Base-by-base conservation (phyloP, 2,329 filamentous ascomycete species). In the Neodidymelliopsis sp. region DNA sequence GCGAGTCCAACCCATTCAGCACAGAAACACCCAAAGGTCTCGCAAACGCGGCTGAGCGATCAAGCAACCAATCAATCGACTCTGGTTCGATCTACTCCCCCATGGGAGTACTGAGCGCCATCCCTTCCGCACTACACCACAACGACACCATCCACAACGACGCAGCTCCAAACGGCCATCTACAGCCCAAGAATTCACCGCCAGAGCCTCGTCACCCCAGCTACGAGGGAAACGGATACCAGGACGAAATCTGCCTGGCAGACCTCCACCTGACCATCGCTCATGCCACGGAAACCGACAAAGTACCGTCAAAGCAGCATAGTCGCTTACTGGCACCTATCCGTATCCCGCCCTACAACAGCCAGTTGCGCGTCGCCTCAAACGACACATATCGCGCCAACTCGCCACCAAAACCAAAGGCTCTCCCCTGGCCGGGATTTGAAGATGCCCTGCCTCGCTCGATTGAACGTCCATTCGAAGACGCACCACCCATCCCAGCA, bases 141-240 rank as follows among this genome's bases (percentile, higher is more conserved):
- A 28, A 40, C 1, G 16, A n/a, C 13, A 15, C 3, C 6, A 35
- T 3, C 1, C 2, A 2, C 4, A 22, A 28, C 3, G 25, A 38
- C 12, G 18, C 27, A 3, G 18, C 27, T 11, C 39, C 34, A 15
- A 15, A 20, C 6, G 8, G 2, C 8, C 1, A 27, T 23, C 12
- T 53, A 12, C 19, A 23, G 2, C 11, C 28, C 11, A 39, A 52
- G 10, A 50, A 30, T 8, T 49, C 43, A 9, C 24, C 19, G 19
- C 23, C 36, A 20, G 37, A 53, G n/a, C 9, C 31, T 20, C 54
- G 60, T 20, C 18, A 45, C 12, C 63, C 63, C 8, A 68, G 64
- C 44, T 66, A 67, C 18, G 59, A 63, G 36, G 63, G 60, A 7
- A 67, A 44, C 10, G 63, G 45, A 3, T 67, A 60, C 24, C 47